Evolutionary conservation across 2,329 filamentous ascomycete species (phyloP).

Genomic region (Sporothrix brunneoviolacea): DNA sequence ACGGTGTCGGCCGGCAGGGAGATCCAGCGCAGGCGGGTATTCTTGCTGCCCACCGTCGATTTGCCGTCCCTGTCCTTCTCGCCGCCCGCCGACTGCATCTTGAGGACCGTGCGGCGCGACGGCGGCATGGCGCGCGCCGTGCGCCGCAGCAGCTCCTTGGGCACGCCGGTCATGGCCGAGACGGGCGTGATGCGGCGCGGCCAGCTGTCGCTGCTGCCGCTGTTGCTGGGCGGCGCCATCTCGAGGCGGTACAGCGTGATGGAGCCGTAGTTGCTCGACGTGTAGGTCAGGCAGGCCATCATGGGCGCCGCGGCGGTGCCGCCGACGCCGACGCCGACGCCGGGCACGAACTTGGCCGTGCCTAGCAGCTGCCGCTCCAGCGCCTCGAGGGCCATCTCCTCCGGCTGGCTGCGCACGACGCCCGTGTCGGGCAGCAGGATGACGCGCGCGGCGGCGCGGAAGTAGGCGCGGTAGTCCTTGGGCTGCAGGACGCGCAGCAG

Average conservation of each 20-base stretch:
- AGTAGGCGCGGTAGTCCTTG: conserved; percentile 20
- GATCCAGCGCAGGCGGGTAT: conserved; percentile 13
- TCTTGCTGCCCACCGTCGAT: neutral
- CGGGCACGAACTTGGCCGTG: conserved; percentile 15
- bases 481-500: conserved; percentile 19
- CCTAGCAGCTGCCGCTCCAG: conserved; percentile 19
- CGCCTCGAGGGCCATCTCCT: conserved; percentile 17
- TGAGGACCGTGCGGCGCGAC: conserved; percentile 16
- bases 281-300: conserved; percentile 19
- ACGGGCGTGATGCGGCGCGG: conserved; percentile 19
- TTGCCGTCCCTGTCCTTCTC: neutral
- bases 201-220: conserved; percentile 9
- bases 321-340: neutral
- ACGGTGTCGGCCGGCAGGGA: conserved; percentile 13
- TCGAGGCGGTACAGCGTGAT: conserved; percentile 19
- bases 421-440: conserved; percentile 15
- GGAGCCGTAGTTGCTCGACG: conserved; percentile 14
- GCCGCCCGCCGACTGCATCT: neutral
- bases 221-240: conserved; percentile 5
- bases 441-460: conserved; percentile 18
- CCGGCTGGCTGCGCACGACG: conserved; percentile 7
- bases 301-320: conserved; percentile 1
- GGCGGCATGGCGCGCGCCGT: conserved; percentile 16
- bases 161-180: conserved; percentile 18
- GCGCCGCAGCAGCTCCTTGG: conserved; percentile 19